Evolutionary conservation across 768 basidiomycete species (phyloP).

Genomic region (Porpolomopsis calyptriformis): DNA sequence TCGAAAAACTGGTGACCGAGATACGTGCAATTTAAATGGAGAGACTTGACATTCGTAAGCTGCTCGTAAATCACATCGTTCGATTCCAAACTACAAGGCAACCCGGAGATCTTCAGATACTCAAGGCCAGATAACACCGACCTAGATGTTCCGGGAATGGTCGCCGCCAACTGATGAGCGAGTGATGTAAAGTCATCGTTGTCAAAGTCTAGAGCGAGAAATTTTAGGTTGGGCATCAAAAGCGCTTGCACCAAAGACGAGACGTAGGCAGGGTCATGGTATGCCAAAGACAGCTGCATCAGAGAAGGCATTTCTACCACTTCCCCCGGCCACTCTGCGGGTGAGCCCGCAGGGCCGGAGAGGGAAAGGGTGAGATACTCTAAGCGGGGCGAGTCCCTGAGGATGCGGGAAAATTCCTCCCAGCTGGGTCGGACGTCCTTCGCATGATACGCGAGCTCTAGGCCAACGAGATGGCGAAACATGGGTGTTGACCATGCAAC

Average conservation of each 20-base stretch:
- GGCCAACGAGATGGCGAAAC: conserved; percentile 34
- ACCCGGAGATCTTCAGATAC: conserved; percentile 39
- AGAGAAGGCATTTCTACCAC: conserved; percentile 31
- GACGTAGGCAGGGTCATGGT: conserved; percentile 30
- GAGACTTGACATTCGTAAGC: conserved; percentile 33
- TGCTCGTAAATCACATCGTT: conserved; percentile 34
- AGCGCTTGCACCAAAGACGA: conserved; percentile 29
- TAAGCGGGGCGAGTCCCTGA: conserved; percentile 45
- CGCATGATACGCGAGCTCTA: conserved; percentile 55
- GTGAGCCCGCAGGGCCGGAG: conserved; percentile 45
- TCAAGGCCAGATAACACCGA: conserved; percentile 40
- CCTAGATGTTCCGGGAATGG: conserved; percentile 22
- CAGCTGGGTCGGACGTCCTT: conserved; percentile 55
- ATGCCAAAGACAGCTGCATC: conserved; percentile 27
- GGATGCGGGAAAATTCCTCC: conserved; percentile 38
- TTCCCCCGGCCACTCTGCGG: conserved; percentile 26
- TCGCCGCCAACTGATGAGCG: conserved; percentile 31
- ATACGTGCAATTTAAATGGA: conserved; percentile 31
- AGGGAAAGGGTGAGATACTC: conserved; percentile 38
- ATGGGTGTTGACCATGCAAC: conserved; percentile 44
- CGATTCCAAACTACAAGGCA: conserved; percentile 31
- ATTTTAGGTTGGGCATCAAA: conserved; percentile 28
- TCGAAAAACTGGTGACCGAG: conserved; percentile 19
- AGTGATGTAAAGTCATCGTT: conserved; percentile 43
- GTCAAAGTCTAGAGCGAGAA: conserved; percentile 47